Evolutionary conservation across 306 rosid genomes (phyloP).

Genomic region (Castanea mollissima): DNA sequence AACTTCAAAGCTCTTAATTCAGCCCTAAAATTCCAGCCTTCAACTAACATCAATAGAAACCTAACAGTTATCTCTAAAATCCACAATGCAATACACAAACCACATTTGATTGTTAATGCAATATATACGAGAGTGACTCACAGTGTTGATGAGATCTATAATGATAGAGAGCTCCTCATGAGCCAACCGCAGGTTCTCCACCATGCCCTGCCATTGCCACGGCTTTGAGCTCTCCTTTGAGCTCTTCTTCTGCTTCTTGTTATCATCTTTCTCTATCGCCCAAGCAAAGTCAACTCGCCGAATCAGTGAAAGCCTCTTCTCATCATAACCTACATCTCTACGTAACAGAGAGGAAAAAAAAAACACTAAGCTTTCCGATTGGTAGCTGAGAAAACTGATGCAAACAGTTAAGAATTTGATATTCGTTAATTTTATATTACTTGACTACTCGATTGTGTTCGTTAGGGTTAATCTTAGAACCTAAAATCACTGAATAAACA

Average conservation of each 20-base stretch:
- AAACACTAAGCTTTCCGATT: not conserved
- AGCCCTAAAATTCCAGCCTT: not conserved
- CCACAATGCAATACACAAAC: not conserved
- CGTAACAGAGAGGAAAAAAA: not conserved
- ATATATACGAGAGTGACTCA: conserved; percentile 30
- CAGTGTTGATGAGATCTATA: conserved; percentile 86
- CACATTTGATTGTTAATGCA: not conserved
- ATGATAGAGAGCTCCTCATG: conserved; percentile 89
- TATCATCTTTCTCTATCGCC: conserved; percentile 84
- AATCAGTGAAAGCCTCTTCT: conserved; percentile 67
- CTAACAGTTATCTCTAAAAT: not conserved
- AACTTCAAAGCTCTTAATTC: not conserved
- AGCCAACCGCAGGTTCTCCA: conserved; percentile 81
- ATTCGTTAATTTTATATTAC: not conserved
- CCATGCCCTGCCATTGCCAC: conserved; percentile 89
- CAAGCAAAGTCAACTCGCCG: conserved; percentile 87
- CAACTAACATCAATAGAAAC: conserved; percentile 15
- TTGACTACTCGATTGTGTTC: not conserved
- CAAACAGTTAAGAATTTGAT: not conserved
- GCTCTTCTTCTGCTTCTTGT: conserved; percentile 74
- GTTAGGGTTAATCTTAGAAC: not conserved
- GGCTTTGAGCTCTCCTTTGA: conserved; percentile 73
- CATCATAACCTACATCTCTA: conserved; percentile 79
- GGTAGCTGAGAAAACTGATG: not conserved
- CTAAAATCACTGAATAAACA: not conserved